Evolutionary conservation across 495 filamentous ascomycete species (phyloP).

Genomic region (Talaromyces liani): DNA sequence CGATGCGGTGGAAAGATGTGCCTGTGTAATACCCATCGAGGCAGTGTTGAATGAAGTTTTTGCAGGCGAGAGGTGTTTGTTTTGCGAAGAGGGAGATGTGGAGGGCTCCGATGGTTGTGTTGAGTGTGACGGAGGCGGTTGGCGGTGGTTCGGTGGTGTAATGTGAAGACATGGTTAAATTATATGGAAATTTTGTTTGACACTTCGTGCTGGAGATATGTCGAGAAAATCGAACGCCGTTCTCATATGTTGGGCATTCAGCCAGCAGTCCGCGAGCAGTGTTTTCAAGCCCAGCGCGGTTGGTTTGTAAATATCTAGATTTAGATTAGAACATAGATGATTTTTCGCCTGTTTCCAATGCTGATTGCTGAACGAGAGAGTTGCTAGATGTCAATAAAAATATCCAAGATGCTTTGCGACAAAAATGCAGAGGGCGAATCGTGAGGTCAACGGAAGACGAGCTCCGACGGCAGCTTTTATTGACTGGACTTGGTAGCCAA

Average conservation of each 20-base stretch:
- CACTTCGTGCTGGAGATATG: background rate
- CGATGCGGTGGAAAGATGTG: conserved; percentile 88
- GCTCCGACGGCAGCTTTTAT: background rate
- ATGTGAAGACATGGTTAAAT: conserved; percentile 61
- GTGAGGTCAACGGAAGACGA: background rate
- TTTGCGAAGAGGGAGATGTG: conserved; percentile 88
- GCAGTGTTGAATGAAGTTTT: conserved; percentile 94
- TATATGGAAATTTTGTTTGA: background rate
- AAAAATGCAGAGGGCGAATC: background rate
- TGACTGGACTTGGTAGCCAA: background rate
- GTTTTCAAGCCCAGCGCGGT: background rate
- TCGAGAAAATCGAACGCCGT: background rate
- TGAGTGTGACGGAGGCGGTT: conserved; percentile 81
- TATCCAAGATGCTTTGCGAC: background rate
- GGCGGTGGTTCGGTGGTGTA: conserved; percentile 93
- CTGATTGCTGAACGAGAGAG: background rate
- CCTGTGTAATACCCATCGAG: conserved; percentile 90
- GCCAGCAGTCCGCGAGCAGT: background rate
- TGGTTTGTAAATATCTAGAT: background rate
- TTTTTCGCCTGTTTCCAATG: background rate
- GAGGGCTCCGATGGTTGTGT: conserved; percentile 84
- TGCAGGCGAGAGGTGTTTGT: conserved; percentile 81
- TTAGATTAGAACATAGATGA: background rate
- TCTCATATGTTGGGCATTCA: background rate
- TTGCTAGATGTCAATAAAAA: background rate